These are phyloP conservation scores for Friedmanniomyces simplex DNA, from an alignment of 495 filamentous ascomycete genomes.

Conservation along the genomic window DNA sequence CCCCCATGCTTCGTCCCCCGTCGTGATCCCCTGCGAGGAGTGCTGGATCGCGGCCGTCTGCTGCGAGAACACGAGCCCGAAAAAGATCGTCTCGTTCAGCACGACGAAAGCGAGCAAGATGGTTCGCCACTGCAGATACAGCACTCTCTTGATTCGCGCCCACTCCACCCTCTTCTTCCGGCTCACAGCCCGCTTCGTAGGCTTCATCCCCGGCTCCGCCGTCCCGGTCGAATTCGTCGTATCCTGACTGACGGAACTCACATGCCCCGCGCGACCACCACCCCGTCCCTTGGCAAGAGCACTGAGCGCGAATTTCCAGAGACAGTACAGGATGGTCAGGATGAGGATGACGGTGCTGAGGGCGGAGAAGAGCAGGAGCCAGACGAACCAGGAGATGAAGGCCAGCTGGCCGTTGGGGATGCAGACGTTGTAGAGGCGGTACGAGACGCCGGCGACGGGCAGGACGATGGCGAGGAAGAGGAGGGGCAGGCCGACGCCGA, in stretches of 20 bases:
- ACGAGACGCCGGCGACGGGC: slow-evolving; percentile 27
- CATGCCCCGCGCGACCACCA: neutral
- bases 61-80: slow-evolving; percentile 26
- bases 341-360: slow-evolving; percentile 24
- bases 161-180: slow-evolving; percentile 15
- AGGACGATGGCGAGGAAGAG: slow-evolving; percentile 24
- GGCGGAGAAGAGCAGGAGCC: slow-evolving; percentile 27
- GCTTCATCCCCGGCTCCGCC: neutral
- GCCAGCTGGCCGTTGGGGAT: slow-evolving; percentile 25
- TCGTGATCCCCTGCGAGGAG: slow-evolving; percentile 16
- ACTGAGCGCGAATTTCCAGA: slow-evolving; percentile 25
- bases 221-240: neutral
- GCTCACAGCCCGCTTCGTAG: neutral
- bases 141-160: slow-evolving; percentile 20
- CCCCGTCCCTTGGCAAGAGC: neutral
- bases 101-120: slow-evolving; percentile 25
- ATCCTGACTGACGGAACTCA: neutral
- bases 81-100: slow-evolving; percentile 25
- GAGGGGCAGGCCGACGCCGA: slow-evolving; percentile 23
- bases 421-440: slow-evolving; percentile 28
- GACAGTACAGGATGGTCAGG: slow-evolving; percentile 27
- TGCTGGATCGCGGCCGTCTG: slow-evolving; percentile 22
- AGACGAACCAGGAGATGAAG: slow-evolving; percentile 30
- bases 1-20: slow-evolving; percentile 20
- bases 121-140: slow-evolving; percentile 30